phyloP scores from a whole-genome alignment of 495 filamentous ascomycete species.

The Daldinia childiae region DNA sequence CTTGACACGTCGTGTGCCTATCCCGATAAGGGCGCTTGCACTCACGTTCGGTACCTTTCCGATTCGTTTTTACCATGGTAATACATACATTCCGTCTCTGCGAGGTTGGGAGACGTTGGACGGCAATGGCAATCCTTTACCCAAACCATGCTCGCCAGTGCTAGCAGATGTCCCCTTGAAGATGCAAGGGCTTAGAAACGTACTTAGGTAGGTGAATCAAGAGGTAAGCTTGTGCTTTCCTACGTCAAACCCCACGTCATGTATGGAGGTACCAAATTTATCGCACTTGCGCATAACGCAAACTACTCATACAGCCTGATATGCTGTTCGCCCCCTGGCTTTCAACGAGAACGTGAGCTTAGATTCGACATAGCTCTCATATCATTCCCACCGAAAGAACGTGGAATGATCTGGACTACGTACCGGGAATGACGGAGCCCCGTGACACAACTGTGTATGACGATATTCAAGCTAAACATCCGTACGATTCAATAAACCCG shows the following conservation, averaged over 20 bases:
- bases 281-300: not conserved
- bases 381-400: not conserved
- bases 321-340: not conserved
- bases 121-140: not conserved
- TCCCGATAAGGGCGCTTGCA: constrained; percentile 10
- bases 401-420: not conserved
- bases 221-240: constrained; percentile 15
- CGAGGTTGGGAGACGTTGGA: constrained; percentile 10
- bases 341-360: not conserved
- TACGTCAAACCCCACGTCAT: not conserved
- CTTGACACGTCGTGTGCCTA: constrained; percentile 7
- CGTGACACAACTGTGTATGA: not conserved
- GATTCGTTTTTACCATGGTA: constrained; percentile 8
- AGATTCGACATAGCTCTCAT: not conserved
- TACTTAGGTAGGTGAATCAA: not conserved
- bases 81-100: not conserved
- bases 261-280: not conserved
- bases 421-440: not conserved
- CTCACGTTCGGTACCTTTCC: constrained; percentile 6
- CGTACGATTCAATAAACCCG: not conserved
- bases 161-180: not conserved
- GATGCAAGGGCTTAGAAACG: not conserved
- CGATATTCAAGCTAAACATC: not conserved
- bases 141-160: not conserved
- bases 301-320: not conserved